phyloP scores from a whole-genome alignment of 1,284 basidiomycete species.

The Trichosporon sp. region DNA sequence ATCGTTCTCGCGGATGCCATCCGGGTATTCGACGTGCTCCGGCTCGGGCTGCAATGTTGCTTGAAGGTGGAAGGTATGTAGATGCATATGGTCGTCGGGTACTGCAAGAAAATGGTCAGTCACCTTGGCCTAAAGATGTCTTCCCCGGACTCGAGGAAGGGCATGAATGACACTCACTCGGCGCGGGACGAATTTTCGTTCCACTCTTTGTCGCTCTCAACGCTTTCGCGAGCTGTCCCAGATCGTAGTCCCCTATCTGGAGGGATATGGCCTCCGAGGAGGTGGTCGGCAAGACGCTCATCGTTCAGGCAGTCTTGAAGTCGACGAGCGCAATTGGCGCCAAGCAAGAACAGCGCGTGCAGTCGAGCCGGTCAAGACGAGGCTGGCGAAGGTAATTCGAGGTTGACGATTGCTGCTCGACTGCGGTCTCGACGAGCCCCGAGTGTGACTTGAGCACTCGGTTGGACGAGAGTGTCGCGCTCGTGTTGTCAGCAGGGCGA shows the following conservation, averaged over 20 bases:
- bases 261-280: not conserved
- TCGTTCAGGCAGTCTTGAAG: not conserved
- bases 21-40: not conserved
- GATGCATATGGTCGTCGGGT: conserved; percentile 21
- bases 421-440: not conserved
- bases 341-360: not conserved
- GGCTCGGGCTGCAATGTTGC: conserved; percentile 16
- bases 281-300: not conserved
- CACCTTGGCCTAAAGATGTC: not conserved
- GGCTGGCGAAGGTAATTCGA: not conserved
- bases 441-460: too few relatives aligned
- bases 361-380: not conserved
- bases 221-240: conserved; percentile 6
- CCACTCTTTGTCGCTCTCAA: not conserved
- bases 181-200: not conserved
- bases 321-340: not conserved
- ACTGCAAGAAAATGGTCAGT: not conserved
- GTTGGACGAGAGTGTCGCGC: too few relatives aligned
- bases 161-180: not conserved
- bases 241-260: conserved; percentile 9
- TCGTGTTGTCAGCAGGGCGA: too few relatives aligned
- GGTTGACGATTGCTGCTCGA: too few relatives aligned
- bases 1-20: conserved; percentile 7
- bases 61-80: conserved; percentile 35
- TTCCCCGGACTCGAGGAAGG: not conserved